A percentile compares a stretch with the other conserved stretches of the same genome.
Evolutionary conservation across 2,329 filamentous ascomycete genomes (phyloP).

Genomic region (Penicillium italicum): DNA sequence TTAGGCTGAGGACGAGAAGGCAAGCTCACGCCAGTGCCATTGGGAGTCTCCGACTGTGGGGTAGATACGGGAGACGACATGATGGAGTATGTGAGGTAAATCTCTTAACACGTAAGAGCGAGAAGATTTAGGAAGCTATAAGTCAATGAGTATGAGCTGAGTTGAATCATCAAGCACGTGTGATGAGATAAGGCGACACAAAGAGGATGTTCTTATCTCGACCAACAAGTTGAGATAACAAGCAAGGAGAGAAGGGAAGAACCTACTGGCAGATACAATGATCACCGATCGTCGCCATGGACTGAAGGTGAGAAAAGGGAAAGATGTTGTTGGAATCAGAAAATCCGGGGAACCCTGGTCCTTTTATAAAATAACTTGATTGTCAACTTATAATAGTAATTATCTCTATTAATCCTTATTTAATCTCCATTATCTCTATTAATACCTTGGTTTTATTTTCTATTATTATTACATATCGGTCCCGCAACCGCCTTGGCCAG

Average conservation of each 20-base stretch:
- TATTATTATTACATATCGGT: not conserved
- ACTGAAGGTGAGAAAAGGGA: slow-evolving; percentile 11
- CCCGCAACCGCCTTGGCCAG: slow-evolving; percentile 5
- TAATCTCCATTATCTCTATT: not conserved
- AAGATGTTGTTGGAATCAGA: not conserved
- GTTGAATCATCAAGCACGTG: slow-evolving; percentile 9
- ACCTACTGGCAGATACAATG: slow-evolving; percentile 5
- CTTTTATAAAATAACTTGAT: slow-evolving; percentile 13
- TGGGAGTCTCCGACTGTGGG: slow-evolving; percentile 27
- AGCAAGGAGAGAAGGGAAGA: slow-evolving; percentile 8
- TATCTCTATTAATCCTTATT: not conserved
- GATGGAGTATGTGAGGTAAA: slow-evolving; percentile 13
- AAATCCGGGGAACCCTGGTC: slow-evolving; percentile 24
- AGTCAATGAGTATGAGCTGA: slow-evolving; percentile 8
- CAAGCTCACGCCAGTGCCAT: slow-evolving; percentile 21
- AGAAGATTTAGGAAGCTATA: slow-evolving; percentile 16
- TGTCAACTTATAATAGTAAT: not conserved
- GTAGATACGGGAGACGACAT: slow-evolving; percentile 34
- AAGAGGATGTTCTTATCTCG: slow-evolving; percentile 17
- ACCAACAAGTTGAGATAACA: slow-evolving; percentile 10
- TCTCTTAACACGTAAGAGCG: slow-evolving; percentile 15
- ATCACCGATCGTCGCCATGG: slow-evolving; percentile 25
- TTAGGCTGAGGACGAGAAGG: slow-evolving; percentile 32
- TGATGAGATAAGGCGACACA: slow-evolving; percentile 9
- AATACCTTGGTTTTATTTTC: not conserved